phyloP scores from a whole-genome alignment of 2,329 filamentous ascomycete species.

The Hymenoscyphus salicellus region DNA sequence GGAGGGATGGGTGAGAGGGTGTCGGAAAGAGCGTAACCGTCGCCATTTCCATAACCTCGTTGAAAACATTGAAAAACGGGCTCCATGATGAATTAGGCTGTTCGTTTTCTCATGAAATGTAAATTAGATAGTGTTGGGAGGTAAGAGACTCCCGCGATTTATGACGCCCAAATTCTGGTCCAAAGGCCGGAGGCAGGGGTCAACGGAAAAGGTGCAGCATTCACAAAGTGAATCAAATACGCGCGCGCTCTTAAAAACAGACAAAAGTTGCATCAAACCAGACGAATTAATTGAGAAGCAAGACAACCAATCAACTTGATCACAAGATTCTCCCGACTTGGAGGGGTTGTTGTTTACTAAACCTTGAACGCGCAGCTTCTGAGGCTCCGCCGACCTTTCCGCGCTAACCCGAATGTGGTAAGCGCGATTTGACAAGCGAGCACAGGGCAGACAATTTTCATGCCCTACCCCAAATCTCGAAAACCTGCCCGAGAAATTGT shows the following conservation, averaged over 20 bases:
- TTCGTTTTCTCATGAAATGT: background rate
- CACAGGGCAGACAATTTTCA: slow-evolving; percentile 22
- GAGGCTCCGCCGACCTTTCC: slow-evolving; percentile 12
- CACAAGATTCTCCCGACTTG: background rate
- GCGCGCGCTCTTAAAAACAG: background rate
- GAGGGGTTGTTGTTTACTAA: slow-evolving; percentile 14
- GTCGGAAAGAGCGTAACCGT: slow-evolving; percentile 71
- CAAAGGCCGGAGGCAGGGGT: slow-evolving; percentile 2
- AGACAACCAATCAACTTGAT: slow-evolving; percentile 2
- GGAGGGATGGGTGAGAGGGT: slow-evolving; percentile 71
- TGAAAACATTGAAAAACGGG: slow-evolving; percentile 71
- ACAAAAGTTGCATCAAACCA: background rate
- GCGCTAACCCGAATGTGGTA: slow-evolving; percentile 12
- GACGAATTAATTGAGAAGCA: background rate
- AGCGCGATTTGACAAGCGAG: slow-evolving; percentile 19
- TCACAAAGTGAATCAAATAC: background rate
- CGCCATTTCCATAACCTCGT: slow-evolving; percentile 59
- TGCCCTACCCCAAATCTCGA: slow-evolving; percentile 26
- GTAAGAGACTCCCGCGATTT: background rate
- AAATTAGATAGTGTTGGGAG: background rate
- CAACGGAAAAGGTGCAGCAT: slow-evolving; percentile 7
- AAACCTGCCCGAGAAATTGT: slow-evolving; percentile 18
- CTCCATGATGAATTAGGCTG: slow-evolving; percentile 56
- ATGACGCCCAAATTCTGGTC: background rate
- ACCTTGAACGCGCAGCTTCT: background rate